These are phyloP conservation scores for Talaromyces thailandensis DNA, from an alignment of 495 filamentous ascomycete genomes.

Conservation along the genomic window DNA sequence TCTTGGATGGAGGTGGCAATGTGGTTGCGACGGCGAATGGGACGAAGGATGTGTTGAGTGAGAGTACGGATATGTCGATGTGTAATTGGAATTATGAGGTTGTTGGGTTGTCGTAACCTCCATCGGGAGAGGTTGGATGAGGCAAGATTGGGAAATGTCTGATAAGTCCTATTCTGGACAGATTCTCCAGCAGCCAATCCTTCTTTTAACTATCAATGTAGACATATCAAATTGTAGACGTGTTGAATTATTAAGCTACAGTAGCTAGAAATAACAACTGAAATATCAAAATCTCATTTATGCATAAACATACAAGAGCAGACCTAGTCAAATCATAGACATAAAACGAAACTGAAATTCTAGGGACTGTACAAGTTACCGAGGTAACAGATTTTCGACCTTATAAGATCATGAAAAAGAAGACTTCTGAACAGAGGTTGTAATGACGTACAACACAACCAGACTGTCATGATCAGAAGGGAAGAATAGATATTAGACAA, in stretches of 20 bases:
- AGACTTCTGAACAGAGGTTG: neutral
- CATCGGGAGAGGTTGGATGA: no score
- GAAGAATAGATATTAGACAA: constrained; percentile 5
- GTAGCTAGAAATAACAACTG: neutral
- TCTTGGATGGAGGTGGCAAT: constrained; percentile 3
- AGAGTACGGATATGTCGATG: neutral
- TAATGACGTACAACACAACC: neutral
- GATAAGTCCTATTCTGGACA: no score
- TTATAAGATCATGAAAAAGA: neutral
- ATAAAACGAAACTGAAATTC: neutral
- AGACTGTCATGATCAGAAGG: neutral
- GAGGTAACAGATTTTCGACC: neutral
- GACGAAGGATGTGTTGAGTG: constrained; percentile 6
- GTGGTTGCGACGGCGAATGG: constrained; percentile 6
- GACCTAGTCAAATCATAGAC: neutral
- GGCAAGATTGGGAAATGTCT: no score
- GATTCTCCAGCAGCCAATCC: no score
- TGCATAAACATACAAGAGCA: neutral
- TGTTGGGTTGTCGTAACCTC: neutral
- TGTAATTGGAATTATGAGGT: constrained; percentile 9
- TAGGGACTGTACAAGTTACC: neutral
- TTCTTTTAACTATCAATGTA: no score
- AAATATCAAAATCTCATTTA: neutral
- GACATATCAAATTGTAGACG: no score
- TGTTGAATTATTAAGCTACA: neutral